Conservation (phyloP, 371 early-diverging fungal species). For the Actinomucor elegans region DNA sequence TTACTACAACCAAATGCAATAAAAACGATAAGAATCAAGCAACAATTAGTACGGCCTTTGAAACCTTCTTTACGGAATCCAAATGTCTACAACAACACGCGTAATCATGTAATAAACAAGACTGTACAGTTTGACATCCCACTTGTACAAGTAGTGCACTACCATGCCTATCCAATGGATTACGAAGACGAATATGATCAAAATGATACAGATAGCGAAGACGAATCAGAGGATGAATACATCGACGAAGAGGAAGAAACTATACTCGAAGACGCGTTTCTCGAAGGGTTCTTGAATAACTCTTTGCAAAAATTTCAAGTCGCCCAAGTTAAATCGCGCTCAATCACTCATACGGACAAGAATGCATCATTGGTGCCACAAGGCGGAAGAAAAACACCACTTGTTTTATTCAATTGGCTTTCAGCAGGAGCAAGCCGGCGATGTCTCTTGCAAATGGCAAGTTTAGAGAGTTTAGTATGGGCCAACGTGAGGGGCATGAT, state of each 20-base stretch:
- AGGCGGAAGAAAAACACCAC: slow-evolving; percentile 7
- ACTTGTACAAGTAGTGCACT: slow-evolving; percentile 45
- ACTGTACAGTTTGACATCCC: slow-evolving; percentile 62
- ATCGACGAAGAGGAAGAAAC: slow-evolving; percentile 16
- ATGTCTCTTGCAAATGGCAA: slow-evolving; percentile 41
- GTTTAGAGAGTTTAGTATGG: slow-evolving; percentile 6
- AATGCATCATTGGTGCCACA: not conserved
- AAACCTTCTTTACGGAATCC: not conserved
- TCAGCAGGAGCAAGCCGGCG: slow-evolving; percentile 35
- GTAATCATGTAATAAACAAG: slow-evolving; percentile 18
- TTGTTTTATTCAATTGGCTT: slow-evolving; percentile 22
- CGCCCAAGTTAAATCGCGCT: not conserved
- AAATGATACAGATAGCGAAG: slow-evolving; percentile 23
- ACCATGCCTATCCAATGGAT: slow-evolving; percentile 20
- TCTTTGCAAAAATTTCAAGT: slow-evolving; percentile 8
- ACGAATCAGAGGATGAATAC: slow-evolving; percentile 1
- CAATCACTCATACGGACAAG: not conserved
- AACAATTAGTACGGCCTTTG: not conserved
- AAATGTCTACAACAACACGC: not conserved
- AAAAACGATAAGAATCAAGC: not conserved
- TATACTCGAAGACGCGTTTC: slow-evolving; percentile 28
- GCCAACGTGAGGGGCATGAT: slow-evolving; percentile 34
- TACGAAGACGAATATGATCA: slow-evolving; percentile 12
- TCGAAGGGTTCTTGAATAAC: slow-evolving; percentile 25
- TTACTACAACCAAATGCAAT: not conserved